These are phyloP conservation scores for Syzygium oleosum DNA, from an alignment of 345 rosid species.

Conservation along the genomic window DNA sequence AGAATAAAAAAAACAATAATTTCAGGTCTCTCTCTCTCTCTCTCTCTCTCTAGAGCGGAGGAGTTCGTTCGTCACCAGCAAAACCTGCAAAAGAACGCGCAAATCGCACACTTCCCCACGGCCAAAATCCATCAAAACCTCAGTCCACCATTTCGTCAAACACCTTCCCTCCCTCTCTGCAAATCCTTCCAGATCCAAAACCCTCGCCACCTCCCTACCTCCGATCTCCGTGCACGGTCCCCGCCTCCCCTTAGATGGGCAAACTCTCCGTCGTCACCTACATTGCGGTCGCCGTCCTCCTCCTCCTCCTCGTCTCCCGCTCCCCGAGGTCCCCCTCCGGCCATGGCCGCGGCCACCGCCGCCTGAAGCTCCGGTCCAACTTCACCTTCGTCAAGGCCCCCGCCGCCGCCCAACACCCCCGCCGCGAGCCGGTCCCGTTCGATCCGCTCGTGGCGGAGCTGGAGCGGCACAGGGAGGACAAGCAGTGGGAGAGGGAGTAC, in stretches of 20 bases:
- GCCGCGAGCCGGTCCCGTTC: slow-evolving; percentile 29
- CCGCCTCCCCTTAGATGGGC: slow-evolving; percentile 16
- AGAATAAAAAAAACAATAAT: background rate
- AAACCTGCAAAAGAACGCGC: background rate
- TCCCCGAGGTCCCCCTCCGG: slow-evolving; percentile 31
- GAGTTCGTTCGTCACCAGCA: background rate
- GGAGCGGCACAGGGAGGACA: slow-evolving; percentile 53
- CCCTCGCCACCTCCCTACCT: background rate
- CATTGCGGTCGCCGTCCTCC: slow-evolving; percentile 35
- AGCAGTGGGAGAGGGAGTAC: slow-evolving; percentile 73
- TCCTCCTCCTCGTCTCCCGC: slow-evolving; percentile 46
- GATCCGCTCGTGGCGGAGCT: slow-evolving; percentile 45
- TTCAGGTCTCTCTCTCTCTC: background rate
- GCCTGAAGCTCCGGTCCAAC: slow-evolving; percentile 48
- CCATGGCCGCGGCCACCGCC: slow-evolving; percentile 33
- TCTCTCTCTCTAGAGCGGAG: background rate
- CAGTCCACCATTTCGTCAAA: background rate
- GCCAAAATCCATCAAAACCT: background rate
- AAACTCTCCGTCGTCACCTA: slow-evolving; percentile 33
- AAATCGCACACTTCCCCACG: background rate
- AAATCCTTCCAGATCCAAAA: background rate
- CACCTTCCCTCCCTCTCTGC: background rate
- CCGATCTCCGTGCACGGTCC: background rate
- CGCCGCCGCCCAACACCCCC: slow-evolving; percentile 9
- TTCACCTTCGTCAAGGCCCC: slow-evolving; percentile 24